Evolutionary conservation across 495 filamentous ascomycete genomes (phyloP).

Genomic region (Sabuloglossum arenarium): DNA sequence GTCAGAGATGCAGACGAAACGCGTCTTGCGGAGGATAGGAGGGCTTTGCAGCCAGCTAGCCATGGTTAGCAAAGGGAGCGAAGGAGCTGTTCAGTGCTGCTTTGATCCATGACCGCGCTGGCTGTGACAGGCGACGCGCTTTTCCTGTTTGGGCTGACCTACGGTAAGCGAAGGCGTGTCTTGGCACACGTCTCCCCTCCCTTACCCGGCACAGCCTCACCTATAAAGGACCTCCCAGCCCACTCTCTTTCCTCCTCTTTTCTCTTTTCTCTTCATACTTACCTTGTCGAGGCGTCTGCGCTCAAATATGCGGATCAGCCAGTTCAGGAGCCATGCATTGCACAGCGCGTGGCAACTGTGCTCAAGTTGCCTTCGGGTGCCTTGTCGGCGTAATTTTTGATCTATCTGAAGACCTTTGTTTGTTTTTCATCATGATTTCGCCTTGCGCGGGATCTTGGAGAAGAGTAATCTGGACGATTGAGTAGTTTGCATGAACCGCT

Average conservation of each 20-base stretch:
- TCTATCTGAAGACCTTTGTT: slow-evolving; percentile 3
- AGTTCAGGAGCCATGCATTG: slow-evolving; percentile 14
- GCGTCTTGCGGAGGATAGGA: slow-evolving; percentile 21
- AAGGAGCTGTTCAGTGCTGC: no score
- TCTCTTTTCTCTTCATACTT: slow-evolving; percentile 8
- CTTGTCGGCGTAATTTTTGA: slow-evolving; percentile 16
- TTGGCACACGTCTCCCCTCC: neutral
- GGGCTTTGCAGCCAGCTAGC: neutral
- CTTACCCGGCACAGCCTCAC: neutral
- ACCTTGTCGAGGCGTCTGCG: slow-evolving; percentile 9
- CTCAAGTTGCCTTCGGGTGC: slow-evolving; percentile 15
- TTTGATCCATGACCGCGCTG: no score
- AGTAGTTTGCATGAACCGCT: no score
- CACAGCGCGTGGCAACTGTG: slow-evolving; percentile 12
- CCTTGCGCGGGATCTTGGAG: slow-evolving; percentile 6
- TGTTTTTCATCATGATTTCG: slow-evolving; percentile 7
- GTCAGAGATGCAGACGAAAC: slow-evolving; percentile 40
- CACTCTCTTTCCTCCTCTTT: neutral
- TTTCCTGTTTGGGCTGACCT: no score
- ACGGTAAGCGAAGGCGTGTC: no score
- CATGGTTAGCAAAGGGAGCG: neutral
- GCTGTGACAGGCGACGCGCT: no score
- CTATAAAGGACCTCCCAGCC: slow-evolving; percentile 5
- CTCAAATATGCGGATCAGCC: slow-evolving; percentile 9
- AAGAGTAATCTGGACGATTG: no score